Percentiles rank a stretch among this genome's conserved stretches.
Evolutionary conservation across 2,329 filamentous ascomycete genomes (phyloP).

Genomic region (Orbilia javanica): DNA sequence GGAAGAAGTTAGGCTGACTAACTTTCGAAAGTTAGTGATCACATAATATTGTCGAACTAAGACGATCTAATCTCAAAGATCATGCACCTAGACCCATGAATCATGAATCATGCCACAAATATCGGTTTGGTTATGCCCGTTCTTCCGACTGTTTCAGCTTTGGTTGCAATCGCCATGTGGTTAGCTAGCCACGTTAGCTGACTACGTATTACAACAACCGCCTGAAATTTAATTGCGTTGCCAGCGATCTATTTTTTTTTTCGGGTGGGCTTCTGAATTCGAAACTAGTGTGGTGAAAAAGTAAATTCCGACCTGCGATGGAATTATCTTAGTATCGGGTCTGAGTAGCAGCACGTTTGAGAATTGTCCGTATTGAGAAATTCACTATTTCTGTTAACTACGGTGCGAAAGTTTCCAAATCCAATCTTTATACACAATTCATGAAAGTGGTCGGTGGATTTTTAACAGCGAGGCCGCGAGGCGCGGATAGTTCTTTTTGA

Average conservation of each 20-base stretch:
- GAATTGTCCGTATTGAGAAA: not conserved
- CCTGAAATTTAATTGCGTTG: not conserved
- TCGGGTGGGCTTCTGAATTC: not conserved
- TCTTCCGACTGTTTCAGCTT: slow-evolving; percentile 1
- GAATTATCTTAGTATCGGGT: too few species aligned
- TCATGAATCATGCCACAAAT: slow-evolving; percentile 18
- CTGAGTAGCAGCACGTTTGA: not conserved
- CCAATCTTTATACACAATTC: too few species aligned
- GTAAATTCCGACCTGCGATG: not conserved
- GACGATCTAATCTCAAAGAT: slow-evolving; percentile 13
- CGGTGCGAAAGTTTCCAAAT: not conserved
- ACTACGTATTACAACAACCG: not conserved
- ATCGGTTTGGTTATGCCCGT: slow-evolving; percentile 19
- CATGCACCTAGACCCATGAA: not conserved
- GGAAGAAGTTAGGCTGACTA: not conserved
- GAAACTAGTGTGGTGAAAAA: not conserved
- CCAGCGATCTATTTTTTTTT: not conserved
- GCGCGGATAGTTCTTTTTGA: too few species aligned
- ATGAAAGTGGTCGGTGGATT: too few species aligned
- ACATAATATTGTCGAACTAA: slow-evolving; percentile 2
- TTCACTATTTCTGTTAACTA: not conserved
- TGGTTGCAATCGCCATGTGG: not conserved
- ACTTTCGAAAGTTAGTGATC: not conserved
- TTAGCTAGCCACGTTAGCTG: not conserved
- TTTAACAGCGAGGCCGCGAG: too few species aligned